Evolutionary conservation across 1,284 basidiomycete genomes (phyloP).

Genomic region (Baeospora myosura): DNA sequence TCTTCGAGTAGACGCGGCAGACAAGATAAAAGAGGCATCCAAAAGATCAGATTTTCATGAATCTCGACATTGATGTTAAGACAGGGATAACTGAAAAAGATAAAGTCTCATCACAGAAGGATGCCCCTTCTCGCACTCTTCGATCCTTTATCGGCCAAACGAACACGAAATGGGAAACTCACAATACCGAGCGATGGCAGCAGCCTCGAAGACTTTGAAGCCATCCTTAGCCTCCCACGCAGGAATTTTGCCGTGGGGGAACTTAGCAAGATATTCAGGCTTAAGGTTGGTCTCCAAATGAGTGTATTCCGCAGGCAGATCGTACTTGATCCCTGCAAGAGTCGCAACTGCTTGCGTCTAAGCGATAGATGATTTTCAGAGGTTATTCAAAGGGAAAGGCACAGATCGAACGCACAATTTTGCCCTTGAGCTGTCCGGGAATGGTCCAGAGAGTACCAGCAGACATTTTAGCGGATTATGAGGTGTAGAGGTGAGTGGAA

Average conservation of each 20-base stretch:
- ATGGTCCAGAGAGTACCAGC: conserved; percentile 57
- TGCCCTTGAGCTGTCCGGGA: conserved; percentile 34
- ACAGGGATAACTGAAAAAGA: conserved; percentile 54
- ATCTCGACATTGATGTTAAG: conserved; percentile 59
- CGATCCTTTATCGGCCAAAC: neutral
- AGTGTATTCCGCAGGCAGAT: conserved; percentile 49
- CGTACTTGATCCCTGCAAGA: conserved; percentile 62
- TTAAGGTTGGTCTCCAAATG: conserved; percentile 74
- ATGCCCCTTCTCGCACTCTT: neutral
- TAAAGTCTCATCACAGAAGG: conserved; percentile 32
- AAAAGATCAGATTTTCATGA: conserved; percentile 30
- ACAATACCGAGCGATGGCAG: conserved; percentile 86
- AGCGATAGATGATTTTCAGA: conserved; percentile 4
- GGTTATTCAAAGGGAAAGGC: neutral
- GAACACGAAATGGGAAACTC: conserved; percentile 37
- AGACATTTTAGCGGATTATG: conserved; percentile 34
- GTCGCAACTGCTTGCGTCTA: conserved; percentile 73
- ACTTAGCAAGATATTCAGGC: conserved; percentile 70
- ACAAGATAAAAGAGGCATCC: conserved; percentile 9
- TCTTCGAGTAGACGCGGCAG: neutral
- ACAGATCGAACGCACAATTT: conserved; percentile 35
- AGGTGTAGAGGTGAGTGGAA: conserved; percentile 13
- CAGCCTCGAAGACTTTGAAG: conserved; percentile 72
- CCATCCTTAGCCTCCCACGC: conserved; percentile 76
- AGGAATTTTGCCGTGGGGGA: conserved; percentile 82